phyloP scores from a whole-genome alignment of 2,329 filamentous ascomycete genomes.

The Zopfia rhizophila region DNA sequence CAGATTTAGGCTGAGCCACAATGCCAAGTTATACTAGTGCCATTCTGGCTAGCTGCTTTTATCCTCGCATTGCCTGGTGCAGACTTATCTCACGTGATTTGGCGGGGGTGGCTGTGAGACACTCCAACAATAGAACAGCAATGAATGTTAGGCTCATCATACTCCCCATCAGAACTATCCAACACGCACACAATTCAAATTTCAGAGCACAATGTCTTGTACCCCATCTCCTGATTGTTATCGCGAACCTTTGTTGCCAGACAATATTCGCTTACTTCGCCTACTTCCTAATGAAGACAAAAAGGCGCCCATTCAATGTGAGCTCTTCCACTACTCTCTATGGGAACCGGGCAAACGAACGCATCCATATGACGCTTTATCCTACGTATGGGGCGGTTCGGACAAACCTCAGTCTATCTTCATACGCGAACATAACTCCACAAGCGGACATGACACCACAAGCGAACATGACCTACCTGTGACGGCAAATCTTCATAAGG shows the following conservation, averaged over 20 bases:
- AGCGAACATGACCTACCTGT: conserved; percentile 9
- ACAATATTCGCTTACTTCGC: conserved; percentile 25
- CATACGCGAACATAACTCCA: conserved; percentile 9
- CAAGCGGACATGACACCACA: conserved; percentile 4
- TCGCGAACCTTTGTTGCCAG: conserved; percentile 8
- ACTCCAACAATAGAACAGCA: too few relatives aligned
- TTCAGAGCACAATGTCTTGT: conserved; percentile 7
- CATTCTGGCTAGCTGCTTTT: too few relatives aligned
- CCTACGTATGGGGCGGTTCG: too few relatives aligned
- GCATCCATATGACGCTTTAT: too few relatives aligned
- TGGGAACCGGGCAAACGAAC: conserved; percentile 8
- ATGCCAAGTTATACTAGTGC: too few relatives aligned
- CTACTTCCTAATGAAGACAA: conserved; percentile 19
- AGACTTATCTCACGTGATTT: too few relatives aligned
- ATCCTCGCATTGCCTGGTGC: too few relatives aligned
- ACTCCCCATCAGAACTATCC: conserved; percentile 2
- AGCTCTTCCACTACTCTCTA: conserved; percentile 23
- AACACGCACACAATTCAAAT: conserved; percentile 9
- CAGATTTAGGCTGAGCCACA: too few relatives aligned
- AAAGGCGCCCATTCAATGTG: conserved; percentile 16
- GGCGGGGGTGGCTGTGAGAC: too few relatives aligned
- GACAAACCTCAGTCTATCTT: conserved; percentile 19
- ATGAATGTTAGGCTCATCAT: too few relatives aligned
- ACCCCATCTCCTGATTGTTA: conserved; percentile 5
- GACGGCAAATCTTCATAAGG: conserved; percentile 18